These are phyloP conservation scores for Penicillium sp. DNA, from an alignment of 2,329 filamentous ascomycete genomes.

Conservation along the genomic window DNA sequence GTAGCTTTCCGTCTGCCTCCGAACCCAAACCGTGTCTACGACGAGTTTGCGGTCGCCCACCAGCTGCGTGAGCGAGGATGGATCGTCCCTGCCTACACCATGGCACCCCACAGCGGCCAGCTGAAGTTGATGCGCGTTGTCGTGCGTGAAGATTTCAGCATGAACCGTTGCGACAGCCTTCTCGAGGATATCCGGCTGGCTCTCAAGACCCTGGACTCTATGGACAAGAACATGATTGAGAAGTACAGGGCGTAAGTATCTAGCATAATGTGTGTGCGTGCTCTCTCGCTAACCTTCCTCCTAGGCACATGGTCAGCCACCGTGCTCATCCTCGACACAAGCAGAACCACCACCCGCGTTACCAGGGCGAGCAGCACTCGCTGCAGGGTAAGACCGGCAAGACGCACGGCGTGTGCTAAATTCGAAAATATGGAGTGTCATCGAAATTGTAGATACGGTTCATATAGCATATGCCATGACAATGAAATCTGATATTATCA, in stretches of 20 bases:
- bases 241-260: slow-evolving; percentile 59
- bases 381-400: slow-evolving; percentile 87
- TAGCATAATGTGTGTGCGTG: not conserved
- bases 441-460: slow-evolving; percentile 2
- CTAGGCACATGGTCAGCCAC: slow-evolving; percentile 52
- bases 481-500: slow-evolving; percentile 1
- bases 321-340: slow-evolving; percentile 50
- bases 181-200: slow-evolving; percentile 75
- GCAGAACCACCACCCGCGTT: slow-evolving; percentile 47
- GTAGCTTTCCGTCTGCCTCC: slow-evolving; percentile 78
- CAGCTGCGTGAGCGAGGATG: slow-evolving; percentile 81
- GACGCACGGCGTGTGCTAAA: slow-evolving; percentile 77
- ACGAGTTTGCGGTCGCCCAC: slow-evolving; percentile 76
- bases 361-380: slow-evolving; percentile 72
- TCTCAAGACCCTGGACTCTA: slow-evolving; percentile 55
- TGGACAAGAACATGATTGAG: slow-evolving; percentile 67
- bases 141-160: slow-evolving; percentile 85
- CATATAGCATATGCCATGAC: slow-evolving; percentile 4
- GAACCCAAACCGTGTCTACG: slow-evolving; percentile 54
- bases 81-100: slow-evolving; percentile 94
- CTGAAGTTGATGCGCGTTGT: slow-evolving; percentile 91
- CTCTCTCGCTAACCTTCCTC: not conserved
- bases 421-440: not conserved
- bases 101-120: slow-evolving; percentile 79
- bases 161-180: slow-evolving; percentile 72